A percentile compares a stretch with the other conserved stretches of the same genome.
Evolutionary conservation across 1,284 basidiomycete species (phyloP).

Genomic region (Sphaerobolus stellatus): DNA sequence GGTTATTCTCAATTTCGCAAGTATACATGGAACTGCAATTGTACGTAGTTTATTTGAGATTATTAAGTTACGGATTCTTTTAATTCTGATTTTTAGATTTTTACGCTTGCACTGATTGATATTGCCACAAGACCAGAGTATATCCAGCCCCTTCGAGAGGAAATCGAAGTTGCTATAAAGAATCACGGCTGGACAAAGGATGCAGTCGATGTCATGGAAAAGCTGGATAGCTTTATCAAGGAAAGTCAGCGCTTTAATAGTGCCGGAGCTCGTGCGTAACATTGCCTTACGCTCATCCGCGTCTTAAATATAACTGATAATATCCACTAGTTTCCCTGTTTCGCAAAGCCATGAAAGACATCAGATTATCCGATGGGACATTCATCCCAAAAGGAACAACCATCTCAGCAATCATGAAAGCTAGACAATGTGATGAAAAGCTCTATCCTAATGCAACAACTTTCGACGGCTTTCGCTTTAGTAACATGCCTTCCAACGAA

Average conservation of each 20-base stretch:
- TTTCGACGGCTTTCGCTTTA: conserved; percentile 14
- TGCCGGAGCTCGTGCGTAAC: not conserved
- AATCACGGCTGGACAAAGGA: conserved; percentile 46
- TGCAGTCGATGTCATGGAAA: conserved; percentile 40
- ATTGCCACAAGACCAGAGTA: conserved; percentile 41
- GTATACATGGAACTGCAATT: not conserved
- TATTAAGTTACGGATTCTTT: not conserved
- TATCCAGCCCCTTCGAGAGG: conserved; percentile 41
- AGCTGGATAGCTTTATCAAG: conserved; percentile 48
- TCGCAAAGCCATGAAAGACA: conserved; percentile 13
- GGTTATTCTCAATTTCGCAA: not conserved
- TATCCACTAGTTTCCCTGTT: conserved; percentile 9
- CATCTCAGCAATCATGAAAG: conserved; percentile 2
- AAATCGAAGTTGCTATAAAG: conserved; percentile 37
- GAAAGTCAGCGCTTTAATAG: conserved; percentile 38
- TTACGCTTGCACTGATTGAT: conserved; percentile 36
- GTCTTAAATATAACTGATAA: not conserved
- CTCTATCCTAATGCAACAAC: conserved; percentile 2
- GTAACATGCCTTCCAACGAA: not conserved
- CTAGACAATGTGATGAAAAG: conserved; percentile 3
- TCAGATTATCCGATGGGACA: conserved; percentile 17
- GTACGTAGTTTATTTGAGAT: not conserved
- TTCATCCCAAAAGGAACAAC: conserved; percentile 9
- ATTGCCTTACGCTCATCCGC: not conserved
- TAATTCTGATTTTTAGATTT: conserved; percentile 22